phyloP scores from a whole-genome alignment of 805 yeast species.

The Alloascoidea hylecoeti region DNA sequence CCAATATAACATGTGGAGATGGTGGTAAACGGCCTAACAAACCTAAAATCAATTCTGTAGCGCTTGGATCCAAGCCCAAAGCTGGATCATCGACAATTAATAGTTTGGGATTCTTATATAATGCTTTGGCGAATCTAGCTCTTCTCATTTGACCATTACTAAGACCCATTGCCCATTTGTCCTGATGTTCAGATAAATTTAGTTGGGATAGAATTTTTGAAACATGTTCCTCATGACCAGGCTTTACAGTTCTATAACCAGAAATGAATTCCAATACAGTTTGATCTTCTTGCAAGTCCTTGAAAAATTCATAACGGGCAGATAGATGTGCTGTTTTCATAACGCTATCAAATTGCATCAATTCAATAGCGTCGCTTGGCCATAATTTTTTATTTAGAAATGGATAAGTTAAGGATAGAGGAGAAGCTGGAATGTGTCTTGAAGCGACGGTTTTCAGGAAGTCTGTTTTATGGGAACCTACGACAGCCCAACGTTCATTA shows the following conservation, averaged over 20 bases:
- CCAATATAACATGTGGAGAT: constrained; percentile 48
- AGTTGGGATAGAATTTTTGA: constrained; percentile 31
- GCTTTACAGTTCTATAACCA: constrained; percentile 8
- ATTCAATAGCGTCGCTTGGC: constrained; percentile 29
- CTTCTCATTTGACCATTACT: constrained; percentile 92
- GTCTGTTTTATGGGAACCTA: constrained; percentile 39
- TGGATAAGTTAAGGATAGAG: constrained; percentile 41
- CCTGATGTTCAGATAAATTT: constrained; percentile 37
- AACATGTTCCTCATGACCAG: constrained; percentile 22
- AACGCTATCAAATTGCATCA: constrained; percentile 32
- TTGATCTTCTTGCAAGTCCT: constrained; percentile 56
- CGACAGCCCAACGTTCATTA: constrained; percentile 35
- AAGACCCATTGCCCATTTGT: constrained; percentile 73
- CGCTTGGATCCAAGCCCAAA: constrained; percentile 74
- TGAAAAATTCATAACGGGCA: constrained; percentile 79
- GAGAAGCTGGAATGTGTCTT: constrained; percentile 35
- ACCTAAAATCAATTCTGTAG: constrained; percentile 42
- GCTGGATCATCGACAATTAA: constrained; percentile 85
- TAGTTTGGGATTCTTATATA: constrained; percentile 50
- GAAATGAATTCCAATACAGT: constrained; percentile 49
- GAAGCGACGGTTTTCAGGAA: constrained; percentile 46
- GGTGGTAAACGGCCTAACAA: constrained; percentile 31
- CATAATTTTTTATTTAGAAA: constrained; percentile 24
- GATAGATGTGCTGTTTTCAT: constrained; percentile 58
- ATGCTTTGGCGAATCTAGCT: constrained; percentile 69